Evolutionary conservation across 2,329 filamentous ascomycete genomes (phyloP), one percentile per base, ranked within the genome.

Genomic region (Cladophialophora chaetospira): DNA sequence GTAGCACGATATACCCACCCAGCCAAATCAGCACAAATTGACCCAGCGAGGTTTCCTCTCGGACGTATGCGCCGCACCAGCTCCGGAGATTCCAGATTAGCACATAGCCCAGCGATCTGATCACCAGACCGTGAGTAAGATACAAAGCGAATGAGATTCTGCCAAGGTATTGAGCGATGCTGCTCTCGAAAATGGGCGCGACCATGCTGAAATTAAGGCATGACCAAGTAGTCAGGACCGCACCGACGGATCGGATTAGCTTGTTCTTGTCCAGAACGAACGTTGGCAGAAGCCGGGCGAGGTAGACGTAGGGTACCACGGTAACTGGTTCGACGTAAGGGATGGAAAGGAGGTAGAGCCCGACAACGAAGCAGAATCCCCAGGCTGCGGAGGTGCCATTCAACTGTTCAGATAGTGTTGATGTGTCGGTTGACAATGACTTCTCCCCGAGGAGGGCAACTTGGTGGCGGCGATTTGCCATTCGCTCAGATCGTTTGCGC

Each of bases 1-100:
- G 62, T 54, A 73, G 73, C 40, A 75, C 68, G n/a, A 66, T 38
- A 69, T 73, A 75, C 23, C 72, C 73, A 19, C 75, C 65, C 5
- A 74, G 48, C 48, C 53, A 57, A 5, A 60, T 44, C 8, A 28
- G 11, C 23, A 47, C 25, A 35, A 60, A 57, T 28, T 57, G 36
- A 3, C 13, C 26, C 5, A 15, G 36, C 8, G 53, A 19, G 26
- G 53, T 54, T 4, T 26, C 26, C 38, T 29, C 28, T 15, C 38
- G 43, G 15, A 46, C 36, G n/a, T 38, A 35, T 0, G 26, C 33
- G 2, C 43, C 23, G 9, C 50, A 31, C 3, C 47, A 28, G 23
- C 9, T 26, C 23, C 15, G 25, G 28, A 62, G 13, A 2, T 23
- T 43, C 2, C 57, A 46, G 13, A 53, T 52, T 11, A 60, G 13